Evolutionary conservation across 495 filamentous ascomycete genomes (phyloP).

Genomic region (Lasiosphaeria miniovina): DNA sequence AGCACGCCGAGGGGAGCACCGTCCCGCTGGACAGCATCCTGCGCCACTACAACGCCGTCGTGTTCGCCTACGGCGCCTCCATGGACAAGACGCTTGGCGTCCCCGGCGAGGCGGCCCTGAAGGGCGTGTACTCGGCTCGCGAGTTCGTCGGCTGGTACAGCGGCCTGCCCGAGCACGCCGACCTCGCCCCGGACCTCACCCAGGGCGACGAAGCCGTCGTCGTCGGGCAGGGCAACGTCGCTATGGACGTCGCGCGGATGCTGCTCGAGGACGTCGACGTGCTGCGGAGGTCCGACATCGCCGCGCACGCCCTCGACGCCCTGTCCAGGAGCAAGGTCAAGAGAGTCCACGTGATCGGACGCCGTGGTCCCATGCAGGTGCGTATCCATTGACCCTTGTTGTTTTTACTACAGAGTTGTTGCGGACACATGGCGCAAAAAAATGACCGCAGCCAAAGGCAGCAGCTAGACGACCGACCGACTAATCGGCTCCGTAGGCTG

Average conservation of each 20-base stretch:
- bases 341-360: slow-evolving; percentile 77
- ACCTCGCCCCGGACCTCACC: slow-evolving; percentile 72
- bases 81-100: slow-evolving; percentile 76
- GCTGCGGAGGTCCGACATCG: slow-evolving; percentile 81
- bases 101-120: slow-evolving; percentile 68
- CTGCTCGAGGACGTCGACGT: slow-evolving; percentile 69
- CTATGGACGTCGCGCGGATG: slow-evolving; percentile 88
- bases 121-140: slow-evolving; percentile 81
- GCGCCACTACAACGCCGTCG: slow-evolving; percentile 84
- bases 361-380: slow-evolving; percentile 84
- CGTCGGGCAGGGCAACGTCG: slow-evolving; percentile 94
- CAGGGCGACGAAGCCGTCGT: slow-evolving; percentile 81
- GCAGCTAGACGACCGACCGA: slow-evolving; percentile 1
- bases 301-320: slow-evolving; percentile 73
- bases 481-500: slow-evolving; percentile 50
- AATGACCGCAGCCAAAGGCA: no score
- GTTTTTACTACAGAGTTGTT: no score
- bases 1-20: slow-evolving; percentile 41
- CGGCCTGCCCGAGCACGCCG: slow-evolving; percentile 78
- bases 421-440: no score
- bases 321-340: slow-evolving; percentile 72
- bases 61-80: slow-evolving; percentile 90
- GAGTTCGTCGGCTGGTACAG: slow-evolving; percentile 99
- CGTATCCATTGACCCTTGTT: slow-evolving; percentile 2
- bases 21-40: slow-evolving; percentile 67